Evolutionary conservation across 2,329 filamentous ascomycete genomes (phyloP), one percentile per base, ranked within the genome.

Genomic region (Diaporthe australafricana): DNA sequence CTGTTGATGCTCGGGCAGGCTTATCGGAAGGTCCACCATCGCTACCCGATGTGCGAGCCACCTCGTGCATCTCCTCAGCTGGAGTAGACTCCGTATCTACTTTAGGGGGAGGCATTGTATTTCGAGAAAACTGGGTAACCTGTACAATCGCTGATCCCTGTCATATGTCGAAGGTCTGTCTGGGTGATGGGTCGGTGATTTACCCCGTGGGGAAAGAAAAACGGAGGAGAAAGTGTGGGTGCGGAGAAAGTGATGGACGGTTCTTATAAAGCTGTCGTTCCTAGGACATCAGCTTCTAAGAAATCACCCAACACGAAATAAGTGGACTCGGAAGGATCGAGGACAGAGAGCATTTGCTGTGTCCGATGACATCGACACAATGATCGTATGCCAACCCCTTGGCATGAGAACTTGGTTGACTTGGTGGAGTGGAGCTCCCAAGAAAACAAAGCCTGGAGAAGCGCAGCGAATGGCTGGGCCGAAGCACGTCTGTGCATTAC

Each of bases 371-470:
- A 45, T 32, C 47, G 57, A 62, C 57, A 40, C 47, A 62, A 62
- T 22, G 12, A 14, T n/a, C 22, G 30, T 62, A 40, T 25, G 40
- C 40, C 20, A 32, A 14, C 16, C 27, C 57, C 38, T 25, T n/a
- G 57, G 7, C 27, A 42, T 27, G 25, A 62, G 42, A 62, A 17
- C 32, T 17, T 12, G 25, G 40, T 32, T 45, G 20, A 22, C 40
- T 47, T 62, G 57, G 57, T 9, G 57, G 57, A 32, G 57, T 62
- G 57, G 57, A 47, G 25, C 40, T 62, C 14, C 57, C 57, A 62
- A 62, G 57, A 47, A 47, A 47, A 45, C 57, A n/a, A 47, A 62
- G 25, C n/a, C 40, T 62, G 57, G 38, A 47, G 25, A 62, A 30
- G 40, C 40, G n/a, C 40, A 47, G 17, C 25, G 40, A n/a, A n/a